phyloP scores from a whole-genome alignment of 108 stramenopile genomes.

The Bacterosira constricta region DNA sequence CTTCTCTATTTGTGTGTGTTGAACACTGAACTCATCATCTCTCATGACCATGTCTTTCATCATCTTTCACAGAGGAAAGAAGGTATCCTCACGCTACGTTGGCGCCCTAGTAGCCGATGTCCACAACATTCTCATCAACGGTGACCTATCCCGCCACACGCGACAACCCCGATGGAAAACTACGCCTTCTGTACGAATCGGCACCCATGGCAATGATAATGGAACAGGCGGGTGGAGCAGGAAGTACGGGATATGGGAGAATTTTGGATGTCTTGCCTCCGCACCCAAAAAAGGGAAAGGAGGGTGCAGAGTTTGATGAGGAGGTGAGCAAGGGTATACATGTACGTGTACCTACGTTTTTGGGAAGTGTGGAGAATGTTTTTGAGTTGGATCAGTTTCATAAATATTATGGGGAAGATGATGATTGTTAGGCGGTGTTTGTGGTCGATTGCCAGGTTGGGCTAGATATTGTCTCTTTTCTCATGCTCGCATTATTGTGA shows the following conservation, averaged over 20 bases:
- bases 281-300: constrained; percentile 17
- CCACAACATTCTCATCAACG: constrained; percentile 98
- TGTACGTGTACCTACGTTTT: constrained; percentile 85
- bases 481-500: no score
- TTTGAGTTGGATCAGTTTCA: constrained; percentile 90
- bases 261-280: constrained; percentile 83
- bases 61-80: constrained; percentile 35
- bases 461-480: neutral
- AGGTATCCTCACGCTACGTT: constrained; percentile 79
- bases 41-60: neutral
- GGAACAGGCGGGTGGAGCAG: constrained; percentile 97
- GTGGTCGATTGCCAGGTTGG: no score
- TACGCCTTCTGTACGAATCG: constrained; percentile 89
- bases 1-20: neutral
- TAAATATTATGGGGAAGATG: constrained; percentile 69
- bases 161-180: constrained; percentile 84
- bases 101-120: constrained; percentile 99
- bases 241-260: constrained; percentile 88
- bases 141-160: constrained; percentile 95
- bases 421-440: no score
- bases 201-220: constrained; percentile 99
- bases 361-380: constrained; percentile 87
- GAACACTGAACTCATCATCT: neutral
- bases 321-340: constrained; percentile 73
- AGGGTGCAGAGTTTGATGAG: constrained; percentile 5